A percentile compares a stretch with the other conserved stretches of the same genome.
These are phyloP conservation scores for Draba incana DNA, from an alignment of 345 rosid genomes.

Conservation along the genomic window DNA sequence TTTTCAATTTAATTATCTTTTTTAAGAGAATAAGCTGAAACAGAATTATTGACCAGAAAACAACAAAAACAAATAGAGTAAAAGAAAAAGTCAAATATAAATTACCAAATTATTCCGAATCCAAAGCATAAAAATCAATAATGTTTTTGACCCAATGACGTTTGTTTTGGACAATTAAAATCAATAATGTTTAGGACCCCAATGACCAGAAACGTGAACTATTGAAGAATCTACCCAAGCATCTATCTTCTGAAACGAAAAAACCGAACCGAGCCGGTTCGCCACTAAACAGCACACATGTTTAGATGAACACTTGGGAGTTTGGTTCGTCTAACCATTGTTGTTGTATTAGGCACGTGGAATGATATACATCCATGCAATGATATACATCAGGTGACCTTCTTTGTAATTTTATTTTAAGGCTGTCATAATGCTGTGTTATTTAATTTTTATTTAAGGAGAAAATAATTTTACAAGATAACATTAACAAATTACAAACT, in stretches of 20 bases:
- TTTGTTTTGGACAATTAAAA: too few species aligned
- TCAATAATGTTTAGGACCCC: slow-evolving; percentile 8
- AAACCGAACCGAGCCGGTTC: background rate
- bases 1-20: background rate
- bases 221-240: background rate
- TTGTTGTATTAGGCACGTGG: background rate
- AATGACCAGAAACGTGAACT: background rate
- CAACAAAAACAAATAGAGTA: background rate
- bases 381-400: too few species aligned
- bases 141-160: slow-evolving; percentile 16
- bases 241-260: background rate
- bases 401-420: background rate
- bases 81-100: background rate
- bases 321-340: slow-evolving; percentile 16
- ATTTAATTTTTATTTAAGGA: background rate
- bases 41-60: background rate
- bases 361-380: too few species aligned
- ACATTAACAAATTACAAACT: background rate
- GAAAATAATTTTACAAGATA: background rate
- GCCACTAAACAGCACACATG: background rate
- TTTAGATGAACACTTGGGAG: slow-evolving; percentile 4
- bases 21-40: background rate
- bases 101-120: background rate
- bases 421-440: background rate
- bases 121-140: background rate